These are phyloP conservation scores for Loxodes magnus DNA, from an alignment of 73 alveolate species.

Conservation along the genomic window DNA sequence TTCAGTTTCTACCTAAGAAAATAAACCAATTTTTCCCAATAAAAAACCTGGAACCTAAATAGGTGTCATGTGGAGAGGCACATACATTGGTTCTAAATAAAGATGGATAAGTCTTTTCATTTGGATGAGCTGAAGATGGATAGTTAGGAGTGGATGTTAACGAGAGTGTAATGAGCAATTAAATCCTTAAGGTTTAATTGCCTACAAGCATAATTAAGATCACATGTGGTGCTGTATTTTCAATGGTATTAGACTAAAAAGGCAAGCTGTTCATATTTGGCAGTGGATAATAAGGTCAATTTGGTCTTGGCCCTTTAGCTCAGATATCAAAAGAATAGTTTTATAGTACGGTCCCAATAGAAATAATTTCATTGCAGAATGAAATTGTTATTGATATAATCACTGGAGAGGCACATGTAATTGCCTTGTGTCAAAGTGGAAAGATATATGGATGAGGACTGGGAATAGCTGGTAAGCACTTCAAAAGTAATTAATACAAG, in stretches of 20 bases:
- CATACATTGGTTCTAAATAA: constrained; percentile 32
- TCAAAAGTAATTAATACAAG: not conserved
- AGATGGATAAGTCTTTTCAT: constrained; percentile 24
- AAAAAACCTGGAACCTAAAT: not conserved
- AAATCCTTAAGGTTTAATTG: not conserved
- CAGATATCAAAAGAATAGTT: constrained; percentile 17
- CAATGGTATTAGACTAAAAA: constrained; percentile 39
- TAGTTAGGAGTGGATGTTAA: constrained; percentile 23
- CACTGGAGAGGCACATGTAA: constrained; percentile 69
- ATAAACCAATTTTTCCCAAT: constrained; percentile 11
- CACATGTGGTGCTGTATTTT: constrained; percentile 66
- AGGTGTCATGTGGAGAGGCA: constrained; percentile 51
- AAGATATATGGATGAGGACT: constrained; percentile 78
- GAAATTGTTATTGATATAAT: constrained; percentile 32
- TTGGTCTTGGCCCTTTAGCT: constrained; percentile 47
- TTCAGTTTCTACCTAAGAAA: constrained; percentile 6
- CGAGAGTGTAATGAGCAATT: not conserved
- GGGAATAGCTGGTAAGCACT: constrained; percentile 26
- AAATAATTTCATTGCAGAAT: constrained; percentile 12
- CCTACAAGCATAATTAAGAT: constrained; percentile 18
- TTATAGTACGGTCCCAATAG: no score
- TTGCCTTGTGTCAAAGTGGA: constrained; percentile 44
- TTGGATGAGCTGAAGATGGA: constrained; percentile 49
- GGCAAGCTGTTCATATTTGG: constrained; percentile 79
- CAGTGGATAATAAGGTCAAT: constrained; percentile 66